Evolutionary conservation across 2,329 filamentous ascomycete species (phyloP), one percentile per base, ranked within the genome.

Genomic region (Colletotrichum sp.): DNA sequence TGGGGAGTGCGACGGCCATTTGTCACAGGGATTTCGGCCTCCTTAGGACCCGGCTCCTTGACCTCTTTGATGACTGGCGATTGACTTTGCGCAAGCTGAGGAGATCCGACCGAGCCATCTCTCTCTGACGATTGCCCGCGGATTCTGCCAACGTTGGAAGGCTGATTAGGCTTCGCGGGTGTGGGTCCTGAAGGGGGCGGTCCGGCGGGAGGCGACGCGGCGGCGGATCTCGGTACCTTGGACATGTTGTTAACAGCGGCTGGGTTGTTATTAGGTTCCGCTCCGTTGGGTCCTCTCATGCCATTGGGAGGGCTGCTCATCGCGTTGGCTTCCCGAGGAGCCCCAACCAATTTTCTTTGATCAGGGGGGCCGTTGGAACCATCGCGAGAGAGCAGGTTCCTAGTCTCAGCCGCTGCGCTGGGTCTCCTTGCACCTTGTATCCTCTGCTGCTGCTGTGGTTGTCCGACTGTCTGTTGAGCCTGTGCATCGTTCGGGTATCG

Each of bases 401-500:
- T 86, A 26, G 79, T 78, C 15, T 81, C 77, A 62, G 86, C 85
- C 30, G 85, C 84, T n/a, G 81, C 81, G 72, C 88, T 89, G 7
- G 88, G 88, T 57, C 88, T 85, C 66, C 86, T 83, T 34, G 81
- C 80, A 69, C 88, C 87, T 12, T 83, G 81, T 24, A 82, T 78
- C 75, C 86, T 86, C 76, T 87, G 87, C 62, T 87, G 87, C 59
- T 81, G 83, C 69, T 84, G 83, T 36, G 68, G 16, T 71, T 69
- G 57, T 16, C 68, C 72, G 4, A 39, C 70, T 44, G 73, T 30
- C 32, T 71, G 59, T 74, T 79, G 76, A 26, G 84, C 84, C 77
- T 88, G 89, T 6, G 89, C 86, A 81, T 98, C 96, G 79, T 95
- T 96, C 2, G 97, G 97, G 84, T 99, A 99, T 78, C 97, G 92